Evolutionary conservation across 2,329 filamentous ascomycete genomes (phyloP), one percentile per base, ranked within the genome.

Genomic region (Penicillium palitans): DNA sequence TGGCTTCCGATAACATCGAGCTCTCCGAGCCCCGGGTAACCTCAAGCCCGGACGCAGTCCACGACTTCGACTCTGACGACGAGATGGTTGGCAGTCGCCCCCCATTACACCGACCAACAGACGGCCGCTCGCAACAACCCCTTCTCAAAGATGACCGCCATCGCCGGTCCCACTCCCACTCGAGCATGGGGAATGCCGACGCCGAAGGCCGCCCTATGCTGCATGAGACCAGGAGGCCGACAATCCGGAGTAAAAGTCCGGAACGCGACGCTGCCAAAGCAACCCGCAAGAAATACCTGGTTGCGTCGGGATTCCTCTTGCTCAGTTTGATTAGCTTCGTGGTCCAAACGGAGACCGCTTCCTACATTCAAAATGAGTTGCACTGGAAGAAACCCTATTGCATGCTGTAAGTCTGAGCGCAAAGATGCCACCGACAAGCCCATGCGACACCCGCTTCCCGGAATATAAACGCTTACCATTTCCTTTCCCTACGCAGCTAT

Each of bases 371-470:
- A 79, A 88, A 93, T 73, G 87, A 95, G 60, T 78, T 97, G 63
- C 87, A 90, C 63, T 99, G 95, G 95, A 86, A 96, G 78, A 99
- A 99, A 80, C 91, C 95, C n/a, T 99, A 97, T 79, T 96, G 91
- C 81, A 99, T 99, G 95, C 86, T 99, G 82, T 97, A 79, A 79
- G 76, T 77, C 59, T 40, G 47, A 19, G 55, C 48, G 46, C 51
- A 24, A 54, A 39, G 13, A 44, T 10, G 12, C 54, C 45, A 24
- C 6, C 58, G 27, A 55, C 42, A 42, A 31, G 49, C 55, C 52
- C 56, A 52, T 48, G 39, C 47, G 40, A 53, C 48, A 45, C 39
- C 31, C 4, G 19, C 44, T 46, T 33, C 12, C 41, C 54, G n/a
- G 52, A 53, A 55, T 42, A 37, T 52, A 57, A 61, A 51, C 17